phyloP scores from a whole-genome alignment of 2,329 filamentous ascomycete species.

The Aspergillus brunneoviolaceus region DNA sequence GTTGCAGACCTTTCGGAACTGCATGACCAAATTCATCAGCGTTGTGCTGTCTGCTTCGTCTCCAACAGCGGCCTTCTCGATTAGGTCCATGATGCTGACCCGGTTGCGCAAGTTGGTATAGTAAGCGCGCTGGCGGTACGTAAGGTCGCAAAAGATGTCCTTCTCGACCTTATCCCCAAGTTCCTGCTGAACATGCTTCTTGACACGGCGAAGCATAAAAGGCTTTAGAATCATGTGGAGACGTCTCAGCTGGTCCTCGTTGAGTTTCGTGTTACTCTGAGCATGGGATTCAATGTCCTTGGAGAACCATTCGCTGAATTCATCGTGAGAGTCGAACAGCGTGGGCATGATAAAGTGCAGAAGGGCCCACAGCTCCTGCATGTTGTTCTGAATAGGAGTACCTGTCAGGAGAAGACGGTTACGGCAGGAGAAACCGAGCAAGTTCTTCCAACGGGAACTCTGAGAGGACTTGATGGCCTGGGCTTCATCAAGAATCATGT shows the following conservation, averaged over 20 bases:
- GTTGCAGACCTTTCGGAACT: conserved; percentile 99
- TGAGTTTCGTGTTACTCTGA: conserved; percentile 98
- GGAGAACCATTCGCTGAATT: conserved; percentile 56
- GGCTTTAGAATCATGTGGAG: conserved; percentile 99
- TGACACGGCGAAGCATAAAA: conserved; percentile 98
- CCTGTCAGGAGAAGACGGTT: conserved; percentile 92
- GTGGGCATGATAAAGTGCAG: conserved; percentile 99
- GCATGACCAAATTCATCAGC: conserved; percentile 99
- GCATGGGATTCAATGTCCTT: conserved; percentile 89
- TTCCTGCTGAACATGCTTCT: conserved; percentile 99
- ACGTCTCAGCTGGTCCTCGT: conserved; percentile 94
- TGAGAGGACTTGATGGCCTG: conserved; percentile 98
- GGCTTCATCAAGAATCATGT: conserved; percentile 99
- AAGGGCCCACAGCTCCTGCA: conserved; percentile 97
- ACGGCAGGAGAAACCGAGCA: conserved; percentile 90
- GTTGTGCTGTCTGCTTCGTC: conserved; percentile 95
- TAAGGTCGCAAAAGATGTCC: conserved; percentile 94
- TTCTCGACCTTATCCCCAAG: conserved; percentile 97
- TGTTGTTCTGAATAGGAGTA: conserved; percentile 99
- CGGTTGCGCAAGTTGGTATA: conserved; percentile 92
- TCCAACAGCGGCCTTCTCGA: conserved; percentile 92
- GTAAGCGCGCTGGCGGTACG: conserved; percentile 90
- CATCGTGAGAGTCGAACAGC: conserved; percentile 68
- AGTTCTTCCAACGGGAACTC: conserved; percentile 94
- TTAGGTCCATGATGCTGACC: conserved; percentile 97